These are phyloP conservation scores for Harrya chromipes DNA, from an alignment of 768 basidiomycete species.

Conservation along the genomic window DNA sequence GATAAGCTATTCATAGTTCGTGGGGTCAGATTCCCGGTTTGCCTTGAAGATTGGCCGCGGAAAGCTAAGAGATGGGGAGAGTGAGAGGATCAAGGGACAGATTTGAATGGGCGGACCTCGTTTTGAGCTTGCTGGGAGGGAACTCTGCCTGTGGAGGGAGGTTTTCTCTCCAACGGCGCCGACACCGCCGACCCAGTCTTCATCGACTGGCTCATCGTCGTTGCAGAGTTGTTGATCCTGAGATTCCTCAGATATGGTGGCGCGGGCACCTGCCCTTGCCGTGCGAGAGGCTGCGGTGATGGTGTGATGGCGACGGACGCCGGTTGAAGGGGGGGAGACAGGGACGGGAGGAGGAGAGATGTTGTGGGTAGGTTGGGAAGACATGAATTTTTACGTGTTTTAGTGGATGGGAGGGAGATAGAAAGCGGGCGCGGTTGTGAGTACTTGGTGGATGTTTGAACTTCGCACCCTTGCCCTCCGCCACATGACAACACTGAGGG, in stretches of 20 bases:
- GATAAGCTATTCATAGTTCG: constrained; percentile 79
- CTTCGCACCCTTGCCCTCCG: constrained; percentile 26
- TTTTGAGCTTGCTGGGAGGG: constrained; percentile 78
- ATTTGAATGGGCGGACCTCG: constrained; percentile 46
- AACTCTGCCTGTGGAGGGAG: constrained; percentile 75
- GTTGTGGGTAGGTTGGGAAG: constrained; percentile 35
- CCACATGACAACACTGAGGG: constrained; percentile 12
- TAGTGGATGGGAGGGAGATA: background rate
- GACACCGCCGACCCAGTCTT: constrained; percentile 79
- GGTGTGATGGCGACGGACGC: constrained; percentile 81
- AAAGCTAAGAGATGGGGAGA: constrained; percentile 39
- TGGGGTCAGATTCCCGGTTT: constrained; percentile 62
- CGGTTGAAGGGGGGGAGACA: constrained; percentile 35
- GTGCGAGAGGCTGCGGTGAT: constrained; percentile 73
- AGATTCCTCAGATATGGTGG: constrained; percentile 65
- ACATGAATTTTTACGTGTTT: constrained; percentile 29
- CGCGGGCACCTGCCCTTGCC: constrained; percentile 56
- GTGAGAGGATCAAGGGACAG: constrained; percentile 1
- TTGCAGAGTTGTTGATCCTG: constrained; percentile 58
- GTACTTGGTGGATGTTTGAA: background rate
- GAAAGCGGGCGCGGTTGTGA: background rate
- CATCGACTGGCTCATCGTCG: constrained; percentile 74
- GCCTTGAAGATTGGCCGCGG: constrained; percentile 47
- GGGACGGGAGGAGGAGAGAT: constrained; percentile 43
- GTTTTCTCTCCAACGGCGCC: constrained; percentile 84